phyloP scores from a whole-genome alignment of 257 asterid species.

The Oldenlandia corymbosa region DNA sequence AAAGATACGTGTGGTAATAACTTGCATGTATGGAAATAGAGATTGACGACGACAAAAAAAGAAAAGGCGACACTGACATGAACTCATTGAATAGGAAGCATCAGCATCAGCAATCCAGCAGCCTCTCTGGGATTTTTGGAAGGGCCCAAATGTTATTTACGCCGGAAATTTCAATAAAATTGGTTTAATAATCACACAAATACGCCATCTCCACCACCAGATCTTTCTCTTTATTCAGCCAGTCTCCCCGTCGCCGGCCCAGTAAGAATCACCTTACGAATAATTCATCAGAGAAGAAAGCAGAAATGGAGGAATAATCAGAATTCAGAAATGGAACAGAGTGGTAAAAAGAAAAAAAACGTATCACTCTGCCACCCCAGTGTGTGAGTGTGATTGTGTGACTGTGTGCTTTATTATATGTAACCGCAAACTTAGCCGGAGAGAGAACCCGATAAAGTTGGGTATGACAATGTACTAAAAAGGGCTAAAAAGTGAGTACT shows the following conservation, averaged over 20 bases:
- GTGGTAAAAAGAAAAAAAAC: not conserved
- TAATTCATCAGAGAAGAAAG: not conserved
- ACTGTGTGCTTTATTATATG: not conserved
- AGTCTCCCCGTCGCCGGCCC: not conserved
- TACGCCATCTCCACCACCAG: not conserved
- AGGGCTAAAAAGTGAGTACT: too few relatives aligned
- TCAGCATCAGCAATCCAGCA: conserved; percentile 6
- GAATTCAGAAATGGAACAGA: not conserved
- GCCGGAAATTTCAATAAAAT: conserved; percentile 9
- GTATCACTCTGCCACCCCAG: too few relatives aligned
- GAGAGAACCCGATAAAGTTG: not conserved
- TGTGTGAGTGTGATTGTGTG: not conserved
- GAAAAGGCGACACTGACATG: conserved; percentile 15
- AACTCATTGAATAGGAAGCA: conserved; percentile 19
- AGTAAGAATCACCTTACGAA: not conserved
- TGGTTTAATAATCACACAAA: not conserved
- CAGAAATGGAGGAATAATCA: not conserved
- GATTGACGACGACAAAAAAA: not conserved
- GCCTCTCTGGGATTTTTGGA: not conserved
- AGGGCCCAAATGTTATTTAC: conserved; percentile 11
- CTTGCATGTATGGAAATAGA: not conserved
- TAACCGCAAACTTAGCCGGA: conserved; percentile 10
- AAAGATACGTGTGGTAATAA: conserved; percentile 3
- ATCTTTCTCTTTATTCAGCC: conserved; percentile 10
- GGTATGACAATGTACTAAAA: not conserved